phyloP scores from a whole-genome alignment of 1,139 yeast genomes.

The Petasospora fabianii region DNA sequence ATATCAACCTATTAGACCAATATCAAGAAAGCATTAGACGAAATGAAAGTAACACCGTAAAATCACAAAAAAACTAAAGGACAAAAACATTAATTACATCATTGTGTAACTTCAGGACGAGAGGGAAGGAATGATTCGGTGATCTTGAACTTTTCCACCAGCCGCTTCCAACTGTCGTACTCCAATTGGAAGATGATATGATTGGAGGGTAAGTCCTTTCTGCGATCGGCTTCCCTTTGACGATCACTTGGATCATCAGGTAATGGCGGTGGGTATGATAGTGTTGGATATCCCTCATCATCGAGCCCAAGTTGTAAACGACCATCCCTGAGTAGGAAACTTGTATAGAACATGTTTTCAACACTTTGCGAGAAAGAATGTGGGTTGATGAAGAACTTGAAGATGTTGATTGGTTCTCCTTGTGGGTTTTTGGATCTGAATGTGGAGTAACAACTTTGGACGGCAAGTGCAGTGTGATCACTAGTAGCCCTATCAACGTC shows the following conservation, averaged over 20 bases:
- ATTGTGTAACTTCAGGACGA: neutral
- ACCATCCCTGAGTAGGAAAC: constrained; percentile 77
- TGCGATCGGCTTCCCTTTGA: constrained; percentile 29
- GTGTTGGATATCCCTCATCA: constrained; percentile 48
- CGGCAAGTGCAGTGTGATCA: constrained; percentile 56
- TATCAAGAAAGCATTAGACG: too few species aligned
- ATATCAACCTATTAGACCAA: too few species aligned
- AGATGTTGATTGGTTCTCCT: constrained; percentile 50
- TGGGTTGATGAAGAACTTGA: constrained; percentile 70
- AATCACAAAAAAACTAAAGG: neutral
- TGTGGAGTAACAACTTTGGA: constrained; percentile 43
- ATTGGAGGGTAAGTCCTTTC: constrained; percentile 33
- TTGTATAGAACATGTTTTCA: constrained; percentile 78
- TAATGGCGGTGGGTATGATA: constrained; percentile 29
- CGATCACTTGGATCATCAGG: constrained; percentile 27
- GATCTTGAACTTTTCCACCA: constrained; percentile 50
- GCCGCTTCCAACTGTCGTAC: constrained; percentile 55
- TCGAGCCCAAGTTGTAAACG: constrained; percentile 50
- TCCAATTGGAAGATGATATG: constrained; percentile 76
- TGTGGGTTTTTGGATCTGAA: constrained; percentile 32
- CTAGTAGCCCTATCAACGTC: constrained; percentile 50
- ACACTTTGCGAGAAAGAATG: constrained; percentile 71
- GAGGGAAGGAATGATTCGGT: constrained; percentile 49
- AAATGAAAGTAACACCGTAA: neutral
- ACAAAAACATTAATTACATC: neutral